Evolutionary conservation across 129 eudicot genomes (phyloP), one percentile per base, ranked within the genome.

Genomic region (Centella asiatica): DNA sequence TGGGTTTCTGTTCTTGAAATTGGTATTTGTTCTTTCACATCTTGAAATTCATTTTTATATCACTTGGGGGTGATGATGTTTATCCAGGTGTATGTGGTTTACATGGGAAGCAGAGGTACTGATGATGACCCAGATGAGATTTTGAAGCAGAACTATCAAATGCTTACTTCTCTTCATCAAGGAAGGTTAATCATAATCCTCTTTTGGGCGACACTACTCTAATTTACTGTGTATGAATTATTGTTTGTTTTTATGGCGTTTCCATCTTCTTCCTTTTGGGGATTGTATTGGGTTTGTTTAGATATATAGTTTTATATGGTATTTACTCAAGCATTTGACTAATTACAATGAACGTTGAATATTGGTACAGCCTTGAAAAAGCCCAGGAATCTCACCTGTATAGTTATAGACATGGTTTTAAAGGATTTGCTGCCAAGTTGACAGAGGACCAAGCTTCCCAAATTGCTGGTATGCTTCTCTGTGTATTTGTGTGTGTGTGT

Each of bases 401-500:
- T 51, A 88, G 89, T 73, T 88, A 88, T 57, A 79, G 77, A 69
- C 93, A 88, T 70, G 89, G 93, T 60, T 88, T 88, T 57, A 84
- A 79, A 72, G 96, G 96, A 54, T 88, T 88, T 88, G 96, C 96
- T 56, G 96, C 96, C 10, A 84, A 72, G 72, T 77, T 88, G 80
- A 81, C 84, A 7, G 77, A 82, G 27, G 81, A 78, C 71, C 96
- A 88, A 77, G 93, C 93, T 66, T 77, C 83, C 69, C 71, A 81
- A 63, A 71, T 88, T 54, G 72, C 93, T 49, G 78, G 96, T 79
- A 60, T 66, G 75, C 56, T 67, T 52, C 28, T 49, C 52, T 22
- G 52, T 36, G n/a, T 68, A 26, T 60, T 9, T 25, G 15, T 51
- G 49, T 50, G 32, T 68, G 44, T 54, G 26, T 29, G 34, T n/a